Evolutionary conservation across 768 basidiomycete genomes (phyloP).

Genomic region (Russula dissimulans): DNA sequence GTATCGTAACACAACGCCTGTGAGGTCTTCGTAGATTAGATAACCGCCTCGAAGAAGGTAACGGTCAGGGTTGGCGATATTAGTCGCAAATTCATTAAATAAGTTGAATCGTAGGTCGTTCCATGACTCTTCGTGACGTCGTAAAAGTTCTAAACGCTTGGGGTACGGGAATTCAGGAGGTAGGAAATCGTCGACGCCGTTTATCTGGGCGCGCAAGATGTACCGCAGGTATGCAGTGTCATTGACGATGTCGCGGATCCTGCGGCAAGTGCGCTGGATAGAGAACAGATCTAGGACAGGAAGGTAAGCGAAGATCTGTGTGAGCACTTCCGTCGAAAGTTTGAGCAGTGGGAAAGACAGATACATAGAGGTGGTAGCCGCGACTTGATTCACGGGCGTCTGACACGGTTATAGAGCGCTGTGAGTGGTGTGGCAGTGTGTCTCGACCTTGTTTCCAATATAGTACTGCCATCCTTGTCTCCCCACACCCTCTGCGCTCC

Average conservation of each 20-base stretch:
- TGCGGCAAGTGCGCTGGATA: slow-evolving; percentile 2
- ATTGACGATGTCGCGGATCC: background rate
- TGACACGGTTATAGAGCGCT: too few relatives aligned
- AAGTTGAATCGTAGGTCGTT: background rate
- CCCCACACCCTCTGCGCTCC: too few relatives aligned
- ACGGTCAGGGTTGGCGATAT: background rate
- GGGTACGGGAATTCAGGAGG: background rate
- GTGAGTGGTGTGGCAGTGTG: too few relatives aligned
- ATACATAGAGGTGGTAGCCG: too few relatives aligned
- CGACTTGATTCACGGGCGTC: too few relatives aligned
- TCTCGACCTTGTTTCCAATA: too few relatives aligned
- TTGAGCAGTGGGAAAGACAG: background rate
- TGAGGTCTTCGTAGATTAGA: background rate
- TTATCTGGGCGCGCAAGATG: background rate
- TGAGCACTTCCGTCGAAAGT: slow-evolving; percentile 7
- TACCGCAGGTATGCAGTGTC: slow-evolving; percentile 5
- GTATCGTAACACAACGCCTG: background rate
- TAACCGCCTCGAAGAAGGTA: slow-evolving; percentile 5
- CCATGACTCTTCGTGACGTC: slow-evolving; percentile 7
- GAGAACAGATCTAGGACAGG: background rate
- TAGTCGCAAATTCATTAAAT: background rate
- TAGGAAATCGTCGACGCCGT: slow-evolving; percentile 5
- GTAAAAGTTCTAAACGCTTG: slow-evolving; percentile 5
- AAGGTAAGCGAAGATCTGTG: slow-evolving; percentile 2
- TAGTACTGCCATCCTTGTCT: too few relatives aligned